Conservation (phyloP, 108 stramenopile genomes). For the Cyclostephanos invisitatus region DNA sequence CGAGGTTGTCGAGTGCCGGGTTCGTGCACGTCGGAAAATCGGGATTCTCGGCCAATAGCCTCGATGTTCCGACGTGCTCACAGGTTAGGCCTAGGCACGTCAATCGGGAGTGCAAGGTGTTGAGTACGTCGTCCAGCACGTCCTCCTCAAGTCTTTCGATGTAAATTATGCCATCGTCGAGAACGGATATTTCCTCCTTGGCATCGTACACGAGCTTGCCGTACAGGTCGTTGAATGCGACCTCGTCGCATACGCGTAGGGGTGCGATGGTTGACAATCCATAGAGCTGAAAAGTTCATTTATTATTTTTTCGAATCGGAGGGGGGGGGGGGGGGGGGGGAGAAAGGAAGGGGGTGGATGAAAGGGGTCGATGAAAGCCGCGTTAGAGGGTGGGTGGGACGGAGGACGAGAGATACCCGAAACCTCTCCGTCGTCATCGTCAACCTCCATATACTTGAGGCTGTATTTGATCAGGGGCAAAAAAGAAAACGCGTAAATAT, state of each 20-base stretch:
- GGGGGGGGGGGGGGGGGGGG: not conserved
- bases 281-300: constrained; percentile 2
- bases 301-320: too few species aligned
- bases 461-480: too few species aligned
- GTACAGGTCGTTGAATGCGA: constrained; percentile 17
- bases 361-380: not conserved
- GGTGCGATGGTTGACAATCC: constrained; percentile 9
- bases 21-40: constrained; percentile 19
- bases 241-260: not conserved
- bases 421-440: not conserved
- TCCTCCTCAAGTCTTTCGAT: not conserved
- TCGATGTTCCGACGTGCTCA: constrained; percentile 20
- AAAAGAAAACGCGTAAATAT: not conserved
- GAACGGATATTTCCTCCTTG: not conserved
- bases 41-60: not conserved
- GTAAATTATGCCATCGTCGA: not conserved
- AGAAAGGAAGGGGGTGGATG: not conserved
- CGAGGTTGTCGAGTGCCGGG: not conserved
- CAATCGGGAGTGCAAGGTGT: constrained; percentile 7
- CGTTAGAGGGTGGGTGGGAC: not conserved
- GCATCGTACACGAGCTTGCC: constrained; percentile 25
- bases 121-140: constrained; percentile 21
- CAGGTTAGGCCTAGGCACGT: constrained; percentile 38
- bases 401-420: not conserved
- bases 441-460: too few species aligned